Percentiles rank a stretch among this genome's conserved stretches.
phyloP scores from a whole-genome alignment of 768 basidiomycete genomes.

The Mycena rosella region DNA sequence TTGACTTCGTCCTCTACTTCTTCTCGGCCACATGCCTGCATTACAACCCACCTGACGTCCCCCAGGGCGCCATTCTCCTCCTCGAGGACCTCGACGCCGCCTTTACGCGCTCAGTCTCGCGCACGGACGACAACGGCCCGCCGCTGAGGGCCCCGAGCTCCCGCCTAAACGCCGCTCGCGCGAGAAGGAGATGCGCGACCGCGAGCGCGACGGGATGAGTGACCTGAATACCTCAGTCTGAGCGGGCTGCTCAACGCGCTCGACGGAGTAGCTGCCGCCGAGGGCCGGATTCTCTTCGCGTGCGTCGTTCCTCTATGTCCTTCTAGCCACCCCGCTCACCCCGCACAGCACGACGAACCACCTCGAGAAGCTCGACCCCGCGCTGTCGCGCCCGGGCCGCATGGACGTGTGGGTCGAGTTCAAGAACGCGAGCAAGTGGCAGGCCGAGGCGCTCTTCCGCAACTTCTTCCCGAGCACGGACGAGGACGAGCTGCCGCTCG shows the following conservation, averaged over 20 bases:
- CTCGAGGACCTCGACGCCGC: constrained; percentile 90
- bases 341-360: constrained; percentile 89
- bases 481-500: constrained; percentile 26
- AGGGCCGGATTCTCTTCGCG: constrained; percentile 83
- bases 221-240: constrained; percentile 85
- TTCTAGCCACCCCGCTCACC: too few relatives aligned
- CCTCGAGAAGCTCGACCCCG: constrained; percentile 75
- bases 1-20: background rate
- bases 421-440: constrained; percentile 76
- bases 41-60: background rate
- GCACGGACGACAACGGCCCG: constrained; percentile 47
- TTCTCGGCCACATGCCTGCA: background rate
- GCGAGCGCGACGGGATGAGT: constrained; percentile 68
- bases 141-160: constrained; percentile 20
- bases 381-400: constrained; percentile 81
- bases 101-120: constrained; percentile 62
- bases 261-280: constrained; percentile 82
- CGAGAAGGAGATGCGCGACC: constrained; percentile 53
- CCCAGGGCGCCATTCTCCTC: constrained; percentile 64
- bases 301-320: too few relatives aligned
- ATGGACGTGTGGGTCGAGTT: constrained; percentile 87
- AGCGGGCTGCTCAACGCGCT: constrained; percentile 82
- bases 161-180: constrained; percentile 23
- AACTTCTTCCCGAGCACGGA: constrained; percentile 70
- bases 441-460: constrained; percentile 73